Base-by-base conservation (phyloP, 768 basidiomycete genomes). In the Pulveroboletus sp. region DNA sequence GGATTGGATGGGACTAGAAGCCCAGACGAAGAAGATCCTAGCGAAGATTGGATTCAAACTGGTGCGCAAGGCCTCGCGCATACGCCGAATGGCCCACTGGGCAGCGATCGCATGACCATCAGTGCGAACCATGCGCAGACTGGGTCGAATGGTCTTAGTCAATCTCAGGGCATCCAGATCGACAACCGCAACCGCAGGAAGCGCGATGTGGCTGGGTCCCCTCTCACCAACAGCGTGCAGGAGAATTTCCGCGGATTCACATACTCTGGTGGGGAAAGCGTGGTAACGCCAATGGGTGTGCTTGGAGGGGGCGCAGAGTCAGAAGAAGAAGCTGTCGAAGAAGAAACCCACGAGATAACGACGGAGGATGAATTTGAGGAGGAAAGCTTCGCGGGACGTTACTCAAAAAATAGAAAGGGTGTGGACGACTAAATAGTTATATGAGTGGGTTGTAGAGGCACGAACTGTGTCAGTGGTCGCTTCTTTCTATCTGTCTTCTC, bases 221-320 rank as follows among this genome's bases (percentile, higher is more conserved):
- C 90, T 36, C 73, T 97, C 63, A 94, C 93, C 55, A 90, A 75
- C 66, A 90, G 86, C 62, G 89, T 97, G 40, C 94, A 98, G 72
- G 94, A 94, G 72, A 93, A 96, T 65, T 98, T 98, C 69, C 79
- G 86, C 40, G 95, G 95, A 17, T 98, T 98, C 76, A 94, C 89
- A 8, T 91, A 85, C 64, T 83, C 82, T 27, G 87, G 86, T 43
- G 84, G 83, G 24, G 85, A 87, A 71, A 83, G 82, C 49, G 67
- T 87, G 28, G 65, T 74, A 6, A 73, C 71, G 10, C 69, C 73
- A n/a, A 69, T 70, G 45, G 76, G 76, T 6, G 58, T 73, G 38
- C 61, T 76, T 44, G 64, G 68, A 47, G 56, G 59, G 58, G 56
- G 65, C 36, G 35, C 32, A 24, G 64, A 62, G 4, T 46, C 50